Conservation (phyloP, 2,329 filamentous ascomycete genomes). For the Fusarium pseudograminearum region DNA sequence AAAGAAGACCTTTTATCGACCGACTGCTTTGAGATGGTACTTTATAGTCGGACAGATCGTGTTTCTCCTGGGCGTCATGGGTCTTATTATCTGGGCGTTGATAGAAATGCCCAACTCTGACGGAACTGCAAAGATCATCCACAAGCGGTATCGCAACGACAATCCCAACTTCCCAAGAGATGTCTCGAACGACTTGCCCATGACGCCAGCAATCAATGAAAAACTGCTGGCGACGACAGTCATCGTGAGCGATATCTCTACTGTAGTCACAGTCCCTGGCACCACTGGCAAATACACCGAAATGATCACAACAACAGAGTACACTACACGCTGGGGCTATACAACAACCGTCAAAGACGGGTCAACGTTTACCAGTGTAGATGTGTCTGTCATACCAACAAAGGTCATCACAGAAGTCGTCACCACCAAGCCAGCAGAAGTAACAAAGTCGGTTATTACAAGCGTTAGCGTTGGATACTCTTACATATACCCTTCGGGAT, state of each 20-base stretch:
- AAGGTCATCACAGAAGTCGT: conserved; percentile 25
- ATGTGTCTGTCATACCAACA: conserved; percentile 26
- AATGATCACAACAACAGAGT: conserved; percentile 27
- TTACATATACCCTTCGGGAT: conserved; percentile 11
- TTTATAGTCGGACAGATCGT: conserved; percentile 36
- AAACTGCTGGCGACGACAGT: conserved; percentile 31
- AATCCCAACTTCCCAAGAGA: conserved; percentile 4
- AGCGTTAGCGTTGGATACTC: conserved; percentile 27
- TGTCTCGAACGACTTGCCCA: background rate
- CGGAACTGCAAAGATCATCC: conserved; percentile 34
- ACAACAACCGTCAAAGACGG: conserved; percentile 30
- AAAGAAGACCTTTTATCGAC: conserved; percentile 41
- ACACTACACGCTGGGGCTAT: conserved; percentile 20
- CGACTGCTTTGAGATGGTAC: conserved; percentile 46
- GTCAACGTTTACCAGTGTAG: conserved; percentile 13
- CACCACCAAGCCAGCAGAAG: conserved; percentile 16
- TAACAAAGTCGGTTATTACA: conserved; percentile 11
- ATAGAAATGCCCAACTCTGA: conserved; percentile 45
- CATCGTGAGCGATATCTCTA: conserved; percentile 32
- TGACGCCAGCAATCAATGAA: conserved; percentile 3
- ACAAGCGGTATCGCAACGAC: conserved; percentile 20
- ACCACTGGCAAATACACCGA: conserved; percentile 42
- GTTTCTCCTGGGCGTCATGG: conserved; percentile 38
- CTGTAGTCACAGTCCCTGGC: conserved; percentile 35
- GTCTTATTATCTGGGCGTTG: conserved; percentile 43